Conservation (phyloP, 306 rosid genomes). For the Adenanthera pavonina region DNA sequence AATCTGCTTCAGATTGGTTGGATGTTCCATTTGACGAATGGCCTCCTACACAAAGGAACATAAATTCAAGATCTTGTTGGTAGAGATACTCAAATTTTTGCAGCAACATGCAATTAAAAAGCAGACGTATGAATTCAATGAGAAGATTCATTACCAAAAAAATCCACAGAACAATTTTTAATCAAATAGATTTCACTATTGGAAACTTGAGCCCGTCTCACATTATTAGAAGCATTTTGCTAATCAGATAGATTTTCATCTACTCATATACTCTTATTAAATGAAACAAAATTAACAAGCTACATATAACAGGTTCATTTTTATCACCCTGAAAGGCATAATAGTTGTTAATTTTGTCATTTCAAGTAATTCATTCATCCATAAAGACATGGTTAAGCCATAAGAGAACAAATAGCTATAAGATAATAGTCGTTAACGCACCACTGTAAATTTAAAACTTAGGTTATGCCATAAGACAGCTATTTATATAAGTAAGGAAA, state of each 20-base stretch:
- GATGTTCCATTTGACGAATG: slow-evolving; percentile 74
- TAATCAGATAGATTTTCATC: slow-evolving; percentile 19
- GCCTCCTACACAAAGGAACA: slow-evolving; percentile 61
- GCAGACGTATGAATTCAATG: background rate
- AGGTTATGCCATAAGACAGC: slow-evolving; percentile 15
- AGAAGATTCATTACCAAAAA: slow-evolving; percentile 1
- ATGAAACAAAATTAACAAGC: slow-evolving; percentile 22
- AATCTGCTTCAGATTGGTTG: slow-evolving; percentile 78
- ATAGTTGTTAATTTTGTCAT: background rate
- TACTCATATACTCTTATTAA: background rate
- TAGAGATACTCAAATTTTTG: slow-evolving; percentile 27
- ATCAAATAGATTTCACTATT: background rate
- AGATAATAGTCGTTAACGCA: too few species aligned
- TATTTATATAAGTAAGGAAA: slow-evolving; percentile 26
- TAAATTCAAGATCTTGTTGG: slow-evolving; percentile 15
- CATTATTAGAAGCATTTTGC: slow-evolving; percentile 1
- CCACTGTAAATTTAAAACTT: slow-evolving; percentile 11
- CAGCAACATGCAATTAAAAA: slow-evolving; percentile 8
- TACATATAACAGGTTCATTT: slow-evolving; percentile 34
- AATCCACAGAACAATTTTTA: slow-evolving; percentile 15
- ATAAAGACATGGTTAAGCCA: slow-evolving; percentile 29
- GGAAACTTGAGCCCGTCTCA: background rate
- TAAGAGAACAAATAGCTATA: background rate
- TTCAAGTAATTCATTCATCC: slow-evolving; percentile 29
- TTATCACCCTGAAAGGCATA: slow-evolving; percentile 20